A percentile compares a stretch with the other conserved stretches of the same genome.
Conservation (phyloP, 2,329 filamentous ascomycete species). For the Pestalotiopsis sp. region DNA sequence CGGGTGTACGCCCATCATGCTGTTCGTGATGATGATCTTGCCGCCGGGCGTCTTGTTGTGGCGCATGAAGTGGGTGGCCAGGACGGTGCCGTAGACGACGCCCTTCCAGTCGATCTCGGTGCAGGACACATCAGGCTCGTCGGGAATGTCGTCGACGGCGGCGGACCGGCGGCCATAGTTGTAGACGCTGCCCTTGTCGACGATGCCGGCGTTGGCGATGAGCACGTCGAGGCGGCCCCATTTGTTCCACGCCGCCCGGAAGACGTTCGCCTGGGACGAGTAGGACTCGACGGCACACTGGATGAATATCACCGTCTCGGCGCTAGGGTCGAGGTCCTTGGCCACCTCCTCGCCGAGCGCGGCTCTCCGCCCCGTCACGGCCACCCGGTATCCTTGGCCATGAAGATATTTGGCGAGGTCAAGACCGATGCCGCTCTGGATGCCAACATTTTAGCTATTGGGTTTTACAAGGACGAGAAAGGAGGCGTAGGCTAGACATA, state of each 20-base stretch:
- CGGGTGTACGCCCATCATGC: conserved; percentile 5
- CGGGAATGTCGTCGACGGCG: neutral
- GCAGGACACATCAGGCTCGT: neutral
- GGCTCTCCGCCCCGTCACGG: neutral
- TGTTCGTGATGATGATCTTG: conserved; percentile 11
- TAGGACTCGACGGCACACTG: neutral
- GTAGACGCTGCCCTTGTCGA: conserved; percentile 5
- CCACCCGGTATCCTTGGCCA: neutral
- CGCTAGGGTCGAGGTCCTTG: neutral
- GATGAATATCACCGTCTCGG: neutral
- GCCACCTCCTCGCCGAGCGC: neutral
- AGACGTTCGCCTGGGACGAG: neutral
- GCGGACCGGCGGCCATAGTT: conserved; percentile 1
- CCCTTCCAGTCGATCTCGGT: conserved; percentile 5
- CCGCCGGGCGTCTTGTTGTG: conserved; percentile 4
- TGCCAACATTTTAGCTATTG: neutral
- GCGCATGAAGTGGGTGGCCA: conserved; percentile 7
- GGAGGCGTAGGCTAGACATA: neutral
- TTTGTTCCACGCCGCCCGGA: conserved; percentile 1
- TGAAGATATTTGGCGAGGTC: conserved; percentile 6
- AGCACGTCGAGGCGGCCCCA: conserved; percentile 9
- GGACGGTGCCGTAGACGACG: neutral
- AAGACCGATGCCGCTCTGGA: conserved; percentile 10
- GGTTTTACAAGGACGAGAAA: neutral
- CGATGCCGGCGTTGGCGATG: conserved; percentile 8